A percentile compares a stretch with the other conserved stretches of the same genome.
These are phyloP conservation scores for Sphagnum contortum DNA, from an alignment of 225 moss, liverwort and hornwort genomes.

Conservation along the genomic window DNA sequence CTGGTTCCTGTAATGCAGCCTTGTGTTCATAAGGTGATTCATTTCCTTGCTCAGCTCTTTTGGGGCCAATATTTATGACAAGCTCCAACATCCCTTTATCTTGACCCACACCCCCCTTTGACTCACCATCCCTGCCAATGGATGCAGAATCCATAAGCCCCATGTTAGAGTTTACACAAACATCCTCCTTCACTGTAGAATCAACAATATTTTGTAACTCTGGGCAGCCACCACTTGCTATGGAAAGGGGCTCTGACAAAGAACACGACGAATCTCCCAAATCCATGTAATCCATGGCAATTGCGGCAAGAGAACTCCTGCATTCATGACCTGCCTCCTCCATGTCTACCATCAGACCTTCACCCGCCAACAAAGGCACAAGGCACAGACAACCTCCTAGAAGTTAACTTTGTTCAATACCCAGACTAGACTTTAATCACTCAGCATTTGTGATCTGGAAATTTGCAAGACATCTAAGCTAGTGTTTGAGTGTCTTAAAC, in stretches of 20 bases:
- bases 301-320: neutral
- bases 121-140: slow-evolving; percentile 9
- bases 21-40: neutral
- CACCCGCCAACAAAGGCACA: neutral
- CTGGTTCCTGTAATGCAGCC: neutral
- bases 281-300: slow-evolving; percentile 6
- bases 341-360: neutral
- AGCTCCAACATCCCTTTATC: neutral
- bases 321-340: neutral
- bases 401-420: neutral
- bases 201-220: neutral
- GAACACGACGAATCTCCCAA: slow-evolving; percentile 1
- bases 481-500: neutral
- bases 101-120: neutral
- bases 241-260: neutral
- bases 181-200: neutral
- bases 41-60: neutral
- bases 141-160: neutral
- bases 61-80: neutral
- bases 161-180: neutral
- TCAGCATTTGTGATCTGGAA: too few relatives aligned
- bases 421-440: too few relatives aligned
- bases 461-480: too few relatives aligned
- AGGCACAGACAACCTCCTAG: neutral
- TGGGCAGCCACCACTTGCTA: neutral